phyloP scores from a whole-genome alignment of 108 stramenopile genomes.

The Nitzschia inconspicua region DNA sequence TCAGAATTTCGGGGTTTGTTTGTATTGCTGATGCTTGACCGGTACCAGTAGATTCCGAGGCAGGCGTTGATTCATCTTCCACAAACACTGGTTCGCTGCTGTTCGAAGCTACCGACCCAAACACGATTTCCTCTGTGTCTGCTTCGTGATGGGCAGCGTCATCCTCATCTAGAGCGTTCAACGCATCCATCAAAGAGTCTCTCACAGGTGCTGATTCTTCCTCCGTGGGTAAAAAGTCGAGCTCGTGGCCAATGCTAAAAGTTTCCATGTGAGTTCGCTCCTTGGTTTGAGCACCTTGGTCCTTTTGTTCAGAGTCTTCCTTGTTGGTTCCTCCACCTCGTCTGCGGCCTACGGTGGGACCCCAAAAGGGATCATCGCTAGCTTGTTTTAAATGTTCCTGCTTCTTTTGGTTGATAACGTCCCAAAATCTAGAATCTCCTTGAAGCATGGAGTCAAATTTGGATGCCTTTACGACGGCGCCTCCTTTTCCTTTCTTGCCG shows the following conservation, averaged over 20 bases:
- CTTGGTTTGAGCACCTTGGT: conserved; percentile 12
- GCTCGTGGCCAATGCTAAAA: conserved; percentile 81
- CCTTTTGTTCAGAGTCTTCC: not conserved
- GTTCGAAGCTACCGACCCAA: conserved; percentile 7
- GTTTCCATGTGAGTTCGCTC: conserved; percentile 38
- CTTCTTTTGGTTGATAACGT: conserved; percentile 66
- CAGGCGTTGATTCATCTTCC: too few species aligned
- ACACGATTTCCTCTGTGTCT: conserved; percentile 36
- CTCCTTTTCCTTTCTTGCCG: conserved; percentile 28
- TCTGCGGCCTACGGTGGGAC: conserved; percentile 76
- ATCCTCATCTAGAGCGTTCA: conserved; percentile 69
- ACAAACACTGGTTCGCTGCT: not conserved
- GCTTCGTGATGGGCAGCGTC: not conserved
- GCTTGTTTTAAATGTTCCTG: conserved; percentile 48
- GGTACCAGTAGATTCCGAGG: not conserved
- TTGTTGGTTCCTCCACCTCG: conserved; percentile 43
- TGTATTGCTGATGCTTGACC: not conserved
- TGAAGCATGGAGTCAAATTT: conserved; percentile 80
- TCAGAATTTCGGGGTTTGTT: not conserved
- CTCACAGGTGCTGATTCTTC: conserved; percentile 19
- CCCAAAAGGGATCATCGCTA: conserved; percentile 35
- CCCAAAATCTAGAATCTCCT: conserved; percentile 86
- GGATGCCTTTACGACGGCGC: conserved; percentile 57
- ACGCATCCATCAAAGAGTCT: conserved; percentile 48
- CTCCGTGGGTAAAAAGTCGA: conserved; percentile 49